phyloP scores from a whole-genome alignment of 1,284 basidiomycete genomes.

The Cystobasidiaceae sp. region DNA sequence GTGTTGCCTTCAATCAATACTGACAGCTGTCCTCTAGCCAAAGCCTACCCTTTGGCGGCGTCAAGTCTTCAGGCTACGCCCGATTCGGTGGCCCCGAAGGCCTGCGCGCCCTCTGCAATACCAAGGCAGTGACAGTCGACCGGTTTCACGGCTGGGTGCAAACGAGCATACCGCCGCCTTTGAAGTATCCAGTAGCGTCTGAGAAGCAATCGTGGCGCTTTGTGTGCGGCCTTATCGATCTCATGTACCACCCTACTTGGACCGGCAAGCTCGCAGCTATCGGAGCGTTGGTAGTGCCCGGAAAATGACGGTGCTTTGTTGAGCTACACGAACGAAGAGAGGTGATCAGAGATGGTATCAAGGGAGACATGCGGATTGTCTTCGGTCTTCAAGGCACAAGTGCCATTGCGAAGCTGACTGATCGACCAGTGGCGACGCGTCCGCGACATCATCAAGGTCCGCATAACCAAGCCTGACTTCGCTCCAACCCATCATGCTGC shows the following conservation, averaged over 20 bases:
- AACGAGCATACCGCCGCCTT: constrained; percentile 67
- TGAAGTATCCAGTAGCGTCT: constrained; percentile 30
- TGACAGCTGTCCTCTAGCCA: constrained; percentile 50
- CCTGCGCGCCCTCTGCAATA: constrained; percentile 72
- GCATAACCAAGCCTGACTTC: too few relatives aligned
- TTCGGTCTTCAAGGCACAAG: too few relatives aligned
- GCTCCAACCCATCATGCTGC: too few relatives aligned
- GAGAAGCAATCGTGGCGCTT: constrained; percentile 8
- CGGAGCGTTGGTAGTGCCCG: neutral
- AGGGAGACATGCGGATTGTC: too few relatives aligned
- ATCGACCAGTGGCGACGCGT: too few relatives aligned
- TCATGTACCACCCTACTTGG: constrained; percentile 13
- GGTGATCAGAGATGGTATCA: too few relatives aligned
- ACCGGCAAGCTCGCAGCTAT: constrained; percentile 1
- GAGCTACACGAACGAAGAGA: too few relatives aligned
- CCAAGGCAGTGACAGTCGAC: constrained; percentile 81
- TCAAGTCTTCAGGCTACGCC: constrained; percentile 81
- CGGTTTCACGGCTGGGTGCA: constrained; percentile 73
- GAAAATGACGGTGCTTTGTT: too few relatives aligned
- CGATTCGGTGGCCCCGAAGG: constrained; percentile 92
- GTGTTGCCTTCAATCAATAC: neutral
- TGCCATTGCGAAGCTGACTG: too few relatives aligned
- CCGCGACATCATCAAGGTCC: too few relatives aligned
- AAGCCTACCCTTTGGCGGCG: constrained; percentile 38
- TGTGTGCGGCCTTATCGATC: constrained; percentile 13